phyloP scores from a whole-genome alignment of 441 rosid genomes.

The Eugenia klotzschiana region DNA sequence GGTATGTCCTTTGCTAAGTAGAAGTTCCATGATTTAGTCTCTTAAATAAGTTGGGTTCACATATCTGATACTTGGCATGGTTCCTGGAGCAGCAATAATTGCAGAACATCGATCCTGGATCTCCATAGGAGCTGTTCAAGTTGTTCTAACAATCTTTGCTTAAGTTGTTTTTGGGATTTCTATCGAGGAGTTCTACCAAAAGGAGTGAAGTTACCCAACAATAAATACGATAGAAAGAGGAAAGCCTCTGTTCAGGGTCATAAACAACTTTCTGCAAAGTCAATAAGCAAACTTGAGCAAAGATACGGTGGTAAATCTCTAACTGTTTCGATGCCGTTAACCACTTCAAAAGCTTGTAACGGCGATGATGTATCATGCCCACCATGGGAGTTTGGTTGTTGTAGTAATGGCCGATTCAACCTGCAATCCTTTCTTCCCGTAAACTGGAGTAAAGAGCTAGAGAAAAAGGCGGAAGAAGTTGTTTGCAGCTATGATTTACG shows the following conservation, averaged over 20 bases:
- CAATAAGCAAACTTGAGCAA: slow-evolving; percentile 11
- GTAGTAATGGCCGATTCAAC: slow-evolving; percentile 40
- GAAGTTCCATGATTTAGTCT: neutral
- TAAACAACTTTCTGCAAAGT: slow-evolving; percentile 17
- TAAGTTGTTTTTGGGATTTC: slow-evolving; percentile 46
- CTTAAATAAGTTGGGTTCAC: slow-evolving; percentile 4
- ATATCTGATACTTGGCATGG: slow-evolving; percentile 16
- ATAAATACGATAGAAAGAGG: slow-evolving; percentile 27
- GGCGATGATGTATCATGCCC: slow-evolving; percentile 36
- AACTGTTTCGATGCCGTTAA: slow-evolving; percentile 17
- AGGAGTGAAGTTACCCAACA: slow-evolving; percentile 18
- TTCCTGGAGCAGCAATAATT: slow-evolving; percentile 36
- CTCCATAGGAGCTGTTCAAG: slow-evolving; percentile 61
- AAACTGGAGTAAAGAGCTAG: slow-evolving; percentile 61
- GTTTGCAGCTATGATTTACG: slow-evolving; percentile 87
- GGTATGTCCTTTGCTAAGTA: slow-evolving; percentile 36
- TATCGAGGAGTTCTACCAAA: slow-evolving; percentile 27
- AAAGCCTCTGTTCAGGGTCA: slow-evolving; percentile 15
- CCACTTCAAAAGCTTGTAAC: slow-evolving; percentile 19
- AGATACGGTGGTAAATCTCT: slow-evolving; percentile 9
- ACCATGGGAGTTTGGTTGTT: slow-evolving; percentile 48
- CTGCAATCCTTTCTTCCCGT: slow-evolving; percentile 41
- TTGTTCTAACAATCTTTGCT: slow-evolving; percentile 55
- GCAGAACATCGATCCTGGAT: slow-evolving; percentile 43
- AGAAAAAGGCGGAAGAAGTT: slow-evolving; percentile 75